Evolutionary conservation across 2,329 filamentous ascomycete genomes (phyloP), one percentile per base, ranked within the genome.

Genomic region (Dothistroma septosporum): DNA sequence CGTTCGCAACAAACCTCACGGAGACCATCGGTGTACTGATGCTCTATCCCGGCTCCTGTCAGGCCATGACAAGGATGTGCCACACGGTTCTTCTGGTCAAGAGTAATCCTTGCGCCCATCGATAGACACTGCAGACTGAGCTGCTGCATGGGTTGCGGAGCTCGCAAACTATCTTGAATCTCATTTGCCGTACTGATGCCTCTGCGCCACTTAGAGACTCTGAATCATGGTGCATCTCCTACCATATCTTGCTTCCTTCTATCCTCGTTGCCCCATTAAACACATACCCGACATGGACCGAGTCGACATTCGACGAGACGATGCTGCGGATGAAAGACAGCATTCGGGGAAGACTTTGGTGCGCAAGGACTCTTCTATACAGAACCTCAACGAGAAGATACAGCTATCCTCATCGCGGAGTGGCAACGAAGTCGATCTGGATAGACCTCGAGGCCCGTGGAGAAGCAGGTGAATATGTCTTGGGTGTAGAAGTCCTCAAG

Each of bases 381-480:
- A 21, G 1, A 28, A 49, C 21, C 24, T 53, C 49, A 22, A 53
- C n/a, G 21, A 33, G 24, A 53, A 53, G 49, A 19, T 32, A 4
- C 52, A 54, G 33, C 4, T 14, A 24, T 35, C 19, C 49, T 31
- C 49, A 14, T 14, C 49, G 9, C 12, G 24, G 22, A 54, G 52
- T 21, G 31, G 44, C 48, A 61, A 44, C 22, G 59, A 64, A 24
- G 54, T 60, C 9, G 63, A 65, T 31, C 24, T 28, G 24, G 6
- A 61, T 64, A 46, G 66, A 68, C 46, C 65, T 68, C 16, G 66
- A 67, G 55, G 58, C 58, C 12, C 55, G 59, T 49, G 62, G 66
- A 24, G 70, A 74, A 60, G 60, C 66, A 35, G 67, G 72, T 55
- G 73, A 73, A 50, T 74, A 76, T 58, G 63, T 75, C 14, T 64